Evolutionary conservation across 2,329 filamentous ascomycete genomes (phyloP), one percentile per base, ranked within the genome.

Genomic region (Nakataea oryzae): DNA sequence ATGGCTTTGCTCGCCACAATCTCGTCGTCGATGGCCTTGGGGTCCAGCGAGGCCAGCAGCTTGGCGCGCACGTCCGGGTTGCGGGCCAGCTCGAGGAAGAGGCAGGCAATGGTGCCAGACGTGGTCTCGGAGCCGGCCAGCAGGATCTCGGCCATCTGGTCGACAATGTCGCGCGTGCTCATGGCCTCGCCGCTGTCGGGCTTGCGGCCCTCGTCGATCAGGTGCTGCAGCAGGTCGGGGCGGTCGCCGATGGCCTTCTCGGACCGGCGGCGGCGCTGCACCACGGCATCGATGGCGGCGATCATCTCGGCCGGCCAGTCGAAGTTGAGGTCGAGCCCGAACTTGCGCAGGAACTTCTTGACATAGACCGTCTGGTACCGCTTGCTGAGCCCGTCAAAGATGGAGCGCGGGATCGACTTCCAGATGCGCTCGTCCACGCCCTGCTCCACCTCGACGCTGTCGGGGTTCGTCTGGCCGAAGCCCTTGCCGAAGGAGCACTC

Each of bases 101-200:
- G 65, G 54, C 66, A 67, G 11, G 64, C 66, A 8, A 70, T 66
- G 17, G 66, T 70, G 24, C 68, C 69, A 24, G 68, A 69, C 0
- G 68, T 70, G 0, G 69, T 69, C 62, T 70, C 68, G 50, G 67
- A 69, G 32, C 69, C 69, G 14, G 69, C 68, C 7, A 70, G 68
- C 17, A 69, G 64, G 59, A 70, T 66, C 47, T 59, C 24, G 30
- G 58, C 59, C 59, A 34, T 61, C 50, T 61, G 59, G 29, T 61
- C 59, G 14, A 56, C 50, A 11, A 68, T 67, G 24, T 64, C 65
- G 60, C 59, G 65, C 26, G 54, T 61, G n/a, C 21, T 62, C 66
- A 65, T 69, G 50, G 8, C 61, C 12, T 54, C 63, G 12, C 63
- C 63, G 28, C 41, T 50, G 41, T 50, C 41, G 7, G 41, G 41